Base-by-base conservation (phyloP, 495 filamentous ascomycete genomes). In the Hypoxylon cercidicola region DNA sequence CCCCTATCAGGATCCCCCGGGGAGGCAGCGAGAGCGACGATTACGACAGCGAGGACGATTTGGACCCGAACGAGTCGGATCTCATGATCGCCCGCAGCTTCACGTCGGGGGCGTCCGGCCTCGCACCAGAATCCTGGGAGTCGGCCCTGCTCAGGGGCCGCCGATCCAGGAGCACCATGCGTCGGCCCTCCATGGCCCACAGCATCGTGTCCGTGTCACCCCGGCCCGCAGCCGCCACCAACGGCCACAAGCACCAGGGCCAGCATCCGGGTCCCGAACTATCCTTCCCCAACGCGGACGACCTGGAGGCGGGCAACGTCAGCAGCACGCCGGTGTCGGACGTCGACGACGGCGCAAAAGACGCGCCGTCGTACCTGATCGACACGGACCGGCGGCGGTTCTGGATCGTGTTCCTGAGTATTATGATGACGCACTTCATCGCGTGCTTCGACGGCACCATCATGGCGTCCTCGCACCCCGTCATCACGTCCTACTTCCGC, bases 391-490 rank as follows among this genome's bases (percentile, higher is more conserved):
- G 46, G 23, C 58, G 63, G 18, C 72, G 72, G 20, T 81, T 81
- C 71, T 74, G 72, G 65, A 52, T 78, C 44, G 63, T 78, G 35
- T 81, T 80, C 50, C 0, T 58, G 7, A 72, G 72, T 44, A 77
- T 79, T 34, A 69, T 78, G 61, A 21, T 71, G 9, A 68, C 70
- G 16, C 72, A 79, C 52, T 80, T 81, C 46, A 68, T 81, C 15
- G 71, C 75, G 23, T 80, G 77, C 61, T 93, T 93, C 71, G 91
- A 94, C 76, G 81, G 82, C 23, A 93, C 90, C 6, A 82, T 93
- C 66, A 93, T 94, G 89, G 89, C 90, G 0, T 91, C 89, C 1
- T 89, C 84, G 43, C 90, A 94, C 73, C 91, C 90, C 8, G 89
- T 91, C 30, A 92, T 94, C 51, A 93, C 90, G 0, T 91, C 89